phyloP scores from a whole-genome alignment of 208 protist species.

The Endotrypanum monterogeii region DNA sequence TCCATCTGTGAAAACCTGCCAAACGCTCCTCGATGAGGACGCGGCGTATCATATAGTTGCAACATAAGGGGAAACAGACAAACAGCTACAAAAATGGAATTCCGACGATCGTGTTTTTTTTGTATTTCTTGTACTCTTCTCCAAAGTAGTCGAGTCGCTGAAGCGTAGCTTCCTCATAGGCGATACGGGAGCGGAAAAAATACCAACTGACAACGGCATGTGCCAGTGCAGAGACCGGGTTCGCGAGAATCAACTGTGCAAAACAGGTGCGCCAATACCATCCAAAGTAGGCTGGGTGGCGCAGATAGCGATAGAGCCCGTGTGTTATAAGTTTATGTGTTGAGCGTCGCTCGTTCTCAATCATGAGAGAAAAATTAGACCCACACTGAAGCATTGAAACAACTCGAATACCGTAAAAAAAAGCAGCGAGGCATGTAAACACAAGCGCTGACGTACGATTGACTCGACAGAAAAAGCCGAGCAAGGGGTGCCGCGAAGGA shows the following conservation, averaged over 20 bases:
- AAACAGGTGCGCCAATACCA: conserved; percentile 94
- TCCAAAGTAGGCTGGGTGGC: conserved; percentile 96
- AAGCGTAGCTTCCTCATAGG: conserved; percentile 88
- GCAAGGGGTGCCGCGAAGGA: neutral
- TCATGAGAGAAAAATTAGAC: conserved; percentile 81
- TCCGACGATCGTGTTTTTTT: conserved; percentile 56
- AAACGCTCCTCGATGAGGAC: neutral
- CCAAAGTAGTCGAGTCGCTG: conserved; percentile 88
- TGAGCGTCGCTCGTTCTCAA: conserved; percentile 57
- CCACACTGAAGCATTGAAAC: conserved; percentile 84
- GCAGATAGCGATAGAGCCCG: conserved; percentile 90
- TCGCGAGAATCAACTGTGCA: conserved; percentile 93
- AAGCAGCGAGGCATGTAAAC: conserved; percentile 39
- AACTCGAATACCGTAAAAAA: conserved; percentile 79
- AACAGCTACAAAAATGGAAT: conserved; percentile 83
- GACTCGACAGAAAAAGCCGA: conserved; percentile 39
- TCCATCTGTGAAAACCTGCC: too few species aligned
- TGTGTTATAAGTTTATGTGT: conserved; percentile 88
- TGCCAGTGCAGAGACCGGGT: conserved; percentile 85
- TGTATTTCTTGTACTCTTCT: conserved; percentile 85
- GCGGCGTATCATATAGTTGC: neutral
- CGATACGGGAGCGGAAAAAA: conserved; percentile 93
- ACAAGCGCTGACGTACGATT: conserved; percentile 35
- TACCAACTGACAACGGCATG: conserved; percentile 85
- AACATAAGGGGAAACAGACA: neutral